Percentiles rank a stretch among this genome's conserved stretches.
Evolutionary conservation across 2,329 filamentous ascomycete genomes (phyloP).

Genomic region (Colletotrichum zoysiae): DNA sequence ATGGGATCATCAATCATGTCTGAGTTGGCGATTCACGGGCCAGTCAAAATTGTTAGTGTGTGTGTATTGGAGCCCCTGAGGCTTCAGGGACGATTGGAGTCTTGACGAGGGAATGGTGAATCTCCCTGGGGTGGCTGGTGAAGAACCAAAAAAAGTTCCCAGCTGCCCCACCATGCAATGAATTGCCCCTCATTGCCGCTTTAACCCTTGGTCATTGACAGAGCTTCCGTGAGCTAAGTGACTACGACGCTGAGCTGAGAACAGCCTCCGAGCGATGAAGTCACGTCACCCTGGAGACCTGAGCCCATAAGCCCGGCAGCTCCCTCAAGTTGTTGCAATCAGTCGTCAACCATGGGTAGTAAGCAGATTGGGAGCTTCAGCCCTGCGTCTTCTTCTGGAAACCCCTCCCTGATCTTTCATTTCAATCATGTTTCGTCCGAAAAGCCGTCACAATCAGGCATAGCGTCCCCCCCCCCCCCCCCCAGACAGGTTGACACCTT

Average conservation of each 20-base stretch:
- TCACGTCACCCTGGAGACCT: conserved; percentile 30
- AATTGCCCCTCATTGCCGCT: conserved; percentile 75
- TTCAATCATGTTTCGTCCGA: background rate
- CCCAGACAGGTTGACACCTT: conserved; percentile 19
- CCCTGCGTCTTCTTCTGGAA: conserved; percentile 16
- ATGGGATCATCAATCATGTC: conserved; percentile 24
- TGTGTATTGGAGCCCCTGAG: conserved; percentile 3
- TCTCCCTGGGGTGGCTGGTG: conserved; percentile 39
- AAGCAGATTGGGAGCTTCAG: conserved; percentile 10
- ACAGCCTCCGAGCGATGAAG: conserved; percentile 26
- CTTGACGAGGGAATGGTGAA: conserved; percentile 19
- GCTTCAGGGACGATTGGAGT: background rate
- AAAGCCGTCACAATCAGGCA: conserved; percentile 5
- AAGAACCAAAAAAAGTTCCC: conserved; percentile 43
- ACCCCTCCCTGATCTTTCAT: conserved; percentile 1
- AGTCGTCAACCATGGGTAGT: background rate
- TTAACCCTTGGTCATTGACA: conserved; percentile 58
- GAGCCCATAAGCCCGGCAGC: background rate
- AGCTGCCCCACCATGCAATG: conserved; percentile 71
- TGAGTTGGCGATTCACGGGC: conserved; percentile 32
- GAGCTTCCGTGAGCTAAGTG: conserved; percentile 34
- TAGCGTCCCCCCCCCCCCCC: conserved; percentile 12
- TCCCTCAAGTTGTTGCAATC: conserved; percentile 19
- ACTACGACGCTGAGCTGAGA: conserved; percentile 33
- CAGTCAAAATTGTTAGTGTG: conserved; percentile 30